Percentiles rank a stretch among this genome's conserved stretches.
Conservation (phyloP, 2,329 filamentous ascomycete genomes). For the Tympanopsis confertula region DNA sequence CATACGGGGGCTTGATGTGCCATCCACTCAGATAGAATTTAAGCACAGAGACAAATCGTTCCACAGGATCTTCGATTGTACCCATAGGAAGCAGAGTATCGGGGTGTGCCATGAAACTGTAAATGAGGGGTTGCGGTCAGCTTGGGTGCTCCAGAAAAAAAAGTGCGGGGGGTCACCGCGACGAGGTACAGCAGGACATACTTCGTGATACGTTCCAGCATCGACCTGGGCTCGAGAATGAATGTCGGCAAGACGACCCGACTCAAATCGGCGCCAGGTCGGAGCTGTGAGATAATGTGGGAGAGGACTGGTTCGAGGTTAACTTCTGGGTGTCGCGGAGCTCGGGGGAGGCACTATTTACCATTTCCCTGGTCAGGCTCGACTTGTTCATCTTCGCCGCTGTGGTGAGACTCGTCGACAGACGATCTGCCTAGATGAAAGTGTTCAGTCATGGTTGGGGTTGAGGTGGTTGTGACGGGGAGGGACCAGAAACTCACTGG, state of each 20-base stretch:
- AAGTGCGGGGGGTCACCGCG: too few species aligned
- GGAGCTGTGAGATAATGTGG: constrained; percentile 93
- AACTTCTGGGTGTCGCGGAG: not conserved
- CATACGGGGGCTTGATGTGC: constrained; percentile 95
- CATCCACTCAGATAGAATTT: constrained; percentile 98
- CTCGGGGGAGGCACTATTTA: not conserved
- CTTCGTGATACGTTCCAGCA: constrained; percentile 99
- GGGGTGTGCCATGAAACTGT: constrained; percentile 96
- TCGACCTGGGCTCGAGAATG: constrained; percentile 92
- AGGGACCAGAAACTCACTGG: too few species aligned
- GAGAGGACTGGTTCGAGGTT: constrained; percentile 60
- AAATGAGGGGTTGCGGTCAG: not conserved
- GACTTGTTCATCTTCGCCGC: not conserved
- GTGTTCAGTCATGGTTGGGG: not conserved
- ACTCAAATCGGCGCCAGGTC: constrained; percentile 88
- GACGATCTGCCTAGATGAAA: not conserved
- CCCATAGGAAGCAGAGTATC: constrained; percentile 87
- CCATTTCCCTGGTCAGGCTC: constrained; percentile 1
- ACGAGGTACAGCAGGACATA: constrained; percentile 29
- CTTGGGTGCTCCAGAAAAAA: too few species aligned
- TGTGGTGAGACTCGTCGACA: not conserved
- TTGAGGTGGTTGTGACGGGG: not conserved
- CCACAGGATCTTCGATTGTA: constrained; percentile 73
- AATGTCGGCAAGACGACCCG: constrained; percentile 92
- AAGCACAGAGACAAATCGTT: constrained; percentile 87